Base-by-base conservation (phyloP, 2,329 filamentous ascomycete genomes). In the Sporothrix dimorphospora region DNA sequence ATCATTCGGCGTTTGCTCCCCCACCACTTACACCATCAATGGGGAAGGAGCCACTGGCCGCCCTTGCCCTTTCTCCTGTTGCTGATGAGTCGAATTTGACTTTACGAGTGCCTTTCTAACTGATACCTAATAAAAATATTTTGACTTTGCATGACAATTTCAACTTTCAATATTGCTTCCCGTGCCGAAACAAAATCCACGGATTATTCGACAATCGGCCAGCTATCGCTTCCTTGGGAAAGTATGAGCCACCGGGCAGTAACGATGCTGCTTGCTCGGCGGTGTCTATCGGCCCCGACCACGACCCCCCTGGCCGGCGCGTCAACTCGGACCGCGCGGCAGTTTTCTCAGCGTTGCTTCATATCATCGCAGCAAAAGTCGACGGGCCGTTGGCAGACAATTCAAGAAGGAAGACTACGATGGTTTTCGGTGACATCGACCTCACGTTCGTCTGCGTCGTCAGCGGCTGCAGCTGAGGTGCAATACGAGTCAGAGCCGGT, bases 381-480 rank as follows among this genome's bases (percentile, higher is more conserved):
- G 5, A 21, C n/a, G 21, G 42, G 11, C 7, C 11, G 8, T 11
- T 19, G 24, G 19, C 27, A 24, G 16, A 27, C 3, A 12, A 8
- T 1, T 0, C 55, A 19, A 6, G 7, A 16, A 65, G 75, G 49
- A 71, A 74, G 0, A 61, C 72, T 16, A 7, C 57, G 21, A 9
- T 57, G 5, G 6, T 67, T 67, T 24, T 66, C 49, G 19, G 71
- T 63, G 45, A 34, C 57, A 4, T 69, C 72, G n/a, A 57, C 70
- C 49, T 69, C 74, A 45, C 63, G 72, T 8, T 63, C 67, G 42
- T 59, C 45, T 42, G 45, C 59, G 6, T 45, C 66, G 19, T 14
- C 42, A 4, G 40, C 38, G 12, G 65, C 65, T n/a, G 45, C 65
- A 8, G 47, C 65, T 7, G 65, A 51, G 27, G 45, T 47, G n/a